A percentile compares a stretch with the other conserved stretches of the same genome.
phyloP scores from a whole-genome alignment of 208 protist species.

The Endotrypanum monterogeii region DNA sequence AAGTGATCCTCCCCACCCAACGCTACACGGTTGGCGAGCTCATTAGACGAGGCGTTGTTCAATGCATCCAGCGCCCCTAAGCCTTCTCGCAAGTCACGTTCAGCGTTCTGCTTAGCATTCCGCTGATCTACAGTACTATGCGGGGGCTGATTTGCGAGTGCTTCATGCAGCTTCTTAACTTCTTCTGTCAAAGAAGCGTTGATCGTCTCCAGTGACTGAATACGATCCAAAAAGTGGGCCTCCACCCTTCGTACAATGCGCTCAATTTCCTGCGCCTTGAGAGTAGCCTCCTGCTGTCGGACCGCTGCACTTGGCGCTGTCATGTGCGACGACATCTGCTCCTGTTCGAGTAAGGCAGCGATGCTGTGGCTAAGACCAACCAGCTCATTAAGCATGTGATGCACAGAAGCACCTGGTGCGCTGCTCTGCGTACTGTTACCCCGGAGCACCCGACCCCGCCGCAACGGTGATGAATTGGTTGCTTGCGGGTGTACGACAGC shows the following conservation, averaged over 20 bases:
- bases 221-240: conserved; percentile 61
- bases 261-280: conserved; percentile 82
- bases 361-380: conserved; percentile 73
- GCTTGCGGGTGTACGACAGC: background rate
- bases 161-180: conserved; percentile 59
- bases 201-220: conserved; percentile 38
- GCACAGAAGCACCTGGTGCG: conserved; percentile 30
- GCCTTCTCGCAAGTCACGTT: conserved; percentile 23
- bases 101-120: conserved; percentile 10
- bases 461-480: conserved; percentile 8
- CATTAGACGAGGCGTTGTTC: conserved; percentile 18
- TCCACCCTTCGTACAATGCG: conserved; percentile 84
- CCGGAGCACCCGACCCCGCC: conserved; percentile 2
- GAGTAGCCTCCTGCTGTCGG: conserved; percentile 39
- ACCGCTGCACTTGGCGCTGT: conserved; percentile 11
- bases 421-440: conserved; percentile 8
- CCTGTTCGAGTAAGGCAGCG: conserved; percentile 53
- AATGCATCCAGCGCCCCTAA: conserved; percentile 34
- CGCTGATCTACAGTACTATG: conserved; percentile 15
- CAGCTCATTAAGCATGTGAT: conserved; percentile 63
- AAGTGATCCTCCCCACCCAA: conserved; percentile 40
- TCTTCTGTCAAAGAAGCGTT: conserved; percentile 40
- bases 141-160: conserved; percentile 64
- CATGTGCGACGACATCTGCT: background rate
- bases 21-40: background rate